Evolutionary conservation across 2,329 filamentous ascomycete genomes (phyloP), one percentile per base, ranked within the genome.

Genomic region (Botryotinia convoluta): DNA sequence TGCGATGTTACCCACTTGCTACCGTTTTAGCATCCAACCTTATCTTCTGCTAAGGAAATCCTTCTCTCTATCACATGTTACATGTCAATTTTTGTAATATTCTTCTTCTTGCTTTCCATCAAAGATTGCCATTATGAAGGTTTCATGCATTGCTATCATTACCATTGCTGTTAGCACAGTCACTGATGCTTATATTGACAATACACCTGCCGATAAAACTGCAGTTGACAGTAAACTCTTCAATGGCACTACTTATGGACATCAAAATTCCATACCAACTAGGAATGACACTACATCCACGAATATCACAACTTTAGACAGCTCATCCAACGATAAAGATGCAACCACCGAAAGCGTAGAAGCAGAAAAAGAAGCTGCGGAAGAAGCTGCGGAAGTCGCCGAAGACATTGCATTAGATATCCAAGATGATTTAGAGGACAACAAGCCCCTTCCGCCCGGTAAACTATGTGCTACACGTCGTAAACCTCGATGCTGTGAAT

Each of bases 401-500:
- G 60, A 62, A 62, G 22, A 62, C 9, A n/a, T 62, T 39, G 60
- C 60, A 42, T 37, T n/a, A 42, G 37, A 42, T 18, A 18, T 18
- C 8, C 35, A 62, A 62, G 35, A 62, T n/a, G 37, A 42, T 8
- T n/a, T 5, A 16, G 37, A 14, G 6, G 62, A 32, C 20, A 48
- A 9, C 4, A 65, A 42, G 4, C n/a, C 42, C n/a, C 18, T 32
- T 9, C 29, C n/a, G 1, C 42, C 62, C 9, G 20, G n/a, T 18
- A 54, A 54, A 39, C 45, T 68, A n/a, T 68, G 64, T 35, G 6
- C 14, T 35, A n/a, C 16, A 12, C 32, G 32, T 18, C 45, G 22
- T 35, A 68, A 68, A 29, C 64, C 64, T 37, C 45, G 64, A 68
- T 68, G 64, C 45, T 68, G 64, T 26, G 64, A 68, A n/a, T 12